Base-by-base conservation (phyloP, 192 early-diverging fungal genomes). In the Coemansia sp. region DNA sequence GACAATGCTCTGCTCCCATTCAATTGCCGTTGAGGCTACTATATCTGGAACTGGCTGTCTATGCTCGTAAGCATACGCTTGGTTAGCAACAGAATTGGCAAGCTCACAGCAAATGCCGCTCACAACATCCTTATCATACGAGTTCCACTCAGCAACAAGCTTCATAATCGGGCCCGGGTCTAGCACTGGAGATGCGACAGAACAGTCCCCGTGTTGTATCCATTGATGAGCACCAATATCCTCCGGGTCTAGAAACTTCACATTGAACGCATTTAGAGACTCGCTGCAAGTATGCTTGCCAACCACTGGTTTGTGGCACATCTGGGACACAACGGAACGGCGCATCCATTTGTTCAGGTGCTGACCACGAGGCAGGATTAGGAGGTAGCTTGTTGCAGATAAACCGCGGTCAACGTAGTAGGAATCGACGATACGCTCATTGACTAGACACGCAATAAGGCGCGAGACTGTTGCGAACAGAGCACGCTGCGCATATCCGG, bases 1-100 rank as follows among this genome's bases (percentile, higher is more conserved):
- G 8, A 86, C 52, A 18, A 90, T 71, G 55, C 72, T 68, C 66
- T 90, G 87, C 53, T 90, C 88, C 88, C 88, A 90, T 37, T 85
- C 86, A 12, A 87, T 62, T 12, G 79, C 75, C 2, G 79, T 66
- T 2, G 86, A 85, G 0, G 30, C 20, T 10, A 74, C 55, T 65
- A 80, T 60, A 67, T 75, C 72, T 48, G 53, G 81, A 42, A 31
- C 46, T 0, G 67, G 57, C 16, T 52, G 59, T 48, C 64, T 64
- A 55, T 42, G 58, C 57, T 55, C 62, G 57, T 83, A 87, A 56
- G 80, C 75, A 7, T 33, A 42, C 4, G 55, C 40, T 75, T 87
- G 87, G 68, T 86, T 77, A 9, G 59, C 56, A 21, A 85, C 74
- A 4, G 88, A 89, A 60, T 75, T 86, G 29, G 66, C 59, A 58